Evolutionary conservation across 1,139 yeast species (phyloP).

Genomic region (Blastobotrys proliferans): DNA sequence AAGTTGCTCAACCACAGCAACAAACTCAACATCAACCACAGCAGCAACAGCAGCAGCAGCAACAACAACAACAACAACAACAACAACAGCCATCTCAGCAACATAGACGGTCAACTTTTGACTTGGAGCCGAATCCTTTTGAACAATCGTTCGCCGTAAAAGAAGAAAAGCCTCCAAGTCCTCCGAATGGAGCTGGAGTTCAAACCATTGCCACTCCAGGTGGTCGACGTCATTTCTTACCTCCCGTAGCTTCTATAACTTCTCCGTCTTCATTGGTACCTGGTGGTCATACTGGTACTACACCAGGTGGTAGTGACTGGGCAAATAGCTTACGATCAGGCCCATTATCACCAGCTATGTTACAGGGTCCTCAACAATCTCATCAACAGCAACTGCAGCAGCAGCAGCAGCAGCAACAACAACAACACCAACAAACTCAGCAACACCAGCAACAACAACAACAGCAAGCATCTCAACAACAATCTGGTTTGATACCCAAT

Average conservation of each 20-base stretch:
- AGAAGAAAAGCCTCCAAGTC: constrained; percentile 19
- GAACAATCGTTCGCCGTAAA: constrained; percentile 86
- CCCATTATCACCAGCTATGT: constrained; percentile 34
- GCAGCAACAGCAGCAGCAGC: neutral
- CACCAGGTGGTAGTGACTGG: constrained; percentile 21
- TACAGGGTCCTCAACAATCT: constrained; percentile 30
- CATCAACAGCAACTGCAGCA: constrained; percentile 7
- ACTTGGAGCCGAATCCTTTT: constrained; percentile 91
- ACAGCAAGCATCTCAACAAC: neutral
- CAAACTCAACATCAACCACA: neutral
- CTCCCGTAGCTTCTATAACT: constrained; percentile 36
- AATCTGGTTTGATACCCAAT: constrained; percentile 6
- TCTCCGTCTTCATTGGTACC: constrained; percentile 34
- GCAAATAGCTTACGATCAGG: constrained; percentile 30
- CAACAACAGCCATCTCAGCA: constrained; percentile 2
- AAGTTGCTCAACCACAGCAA: too few relatives aligned
- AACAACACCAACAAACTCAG: neutral
- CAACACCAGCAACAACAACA: constrained; percentile 2
- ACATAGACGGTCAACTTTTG: constrained; percentile 39
- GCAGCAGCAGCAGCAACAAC: constrained; percentile 4
- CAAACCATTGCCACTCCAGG: constrained; percentile 30
- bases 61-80: neutral
- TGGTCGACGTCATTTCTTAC: constrained; percentile 31
- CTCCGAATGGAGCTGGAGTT: constrained; percentile 17
- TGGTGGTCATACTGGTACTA: constrained; percentile 19